phyloP scores from a whole-genome alignment of 106 monocot species.

The Vanilla planifolia region DNA sequence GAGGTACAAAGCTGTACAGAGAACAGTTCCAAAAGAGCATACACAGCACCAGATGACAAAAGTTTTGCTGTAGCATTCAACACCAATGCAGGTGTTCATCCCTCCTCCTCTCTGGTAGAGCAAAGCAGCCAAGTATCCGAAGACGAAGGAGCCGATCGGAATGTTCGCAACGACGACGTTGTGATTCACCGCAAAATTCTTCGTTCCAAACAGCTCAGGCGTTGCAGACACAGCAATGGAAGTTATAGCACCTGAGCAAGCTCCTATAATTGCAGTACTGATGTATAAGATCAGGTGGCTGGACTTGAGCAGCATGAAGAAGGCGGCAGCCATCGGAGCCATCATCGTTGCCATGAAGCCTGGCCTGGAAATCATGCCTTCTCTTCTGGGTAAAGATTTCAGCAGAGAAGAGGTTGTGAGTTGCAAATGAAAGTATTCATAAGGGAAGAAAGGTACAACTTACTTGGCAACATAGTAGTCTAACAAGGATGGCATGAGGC shows the following conservation, averaged over 20 bases:
- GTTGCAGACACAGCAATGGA: constrained; percentile 55
- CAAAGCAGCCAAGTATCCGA: constrained; percentile 56
- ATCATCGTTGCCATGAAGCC: constrained; percentile 46
- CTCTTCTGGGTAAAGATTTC: constrained; percentile 15
- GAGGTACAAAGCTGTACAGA: constrained; percentile 25
- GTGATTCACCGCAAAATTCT: constrained; percentile 65
- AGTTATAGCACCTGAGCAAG: constrained; percentile 52
- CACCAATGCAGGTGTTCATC: constrained; percentile 27
- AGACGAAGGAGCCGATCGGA: constrained; percentile 71
- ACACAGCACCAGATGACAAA: constrained; percentile 56
- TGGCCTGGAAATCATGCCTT: constrained; percentile 24
- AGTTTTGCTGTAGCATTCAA: constrained; percentile 34
- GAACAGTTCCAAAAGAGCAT: constrained; percentile 42
- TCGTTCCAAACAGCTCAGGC: constrained; percentile 62
- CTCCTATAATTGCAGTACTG: constrained; percentile 50
- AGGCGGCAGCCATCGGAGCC: constrained; percentile 44
- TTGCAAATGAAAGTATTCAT: too few species aligned
- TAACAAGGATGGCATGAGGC: constrained; percentile 45
- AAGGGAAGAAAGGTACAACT: constrained; percentile 1
- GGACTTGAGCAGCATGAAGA: constrained; percentile 39
- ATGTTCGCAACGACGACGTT: constrained; percentile 76
- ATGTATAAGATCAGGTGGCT: constrained; percentile 29
- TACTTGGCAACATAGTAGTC: constrained; percentile 52
- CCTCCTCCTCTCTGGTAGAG: constrained; percentile 38
- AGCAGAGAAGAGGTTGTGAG: neutral